Evolutionary conservation across 2,329 filamentous ascomycete species (phyloP), one percentile per base, ranked within the genome.

Genomic region (Neobulgaria alba): DNA sequence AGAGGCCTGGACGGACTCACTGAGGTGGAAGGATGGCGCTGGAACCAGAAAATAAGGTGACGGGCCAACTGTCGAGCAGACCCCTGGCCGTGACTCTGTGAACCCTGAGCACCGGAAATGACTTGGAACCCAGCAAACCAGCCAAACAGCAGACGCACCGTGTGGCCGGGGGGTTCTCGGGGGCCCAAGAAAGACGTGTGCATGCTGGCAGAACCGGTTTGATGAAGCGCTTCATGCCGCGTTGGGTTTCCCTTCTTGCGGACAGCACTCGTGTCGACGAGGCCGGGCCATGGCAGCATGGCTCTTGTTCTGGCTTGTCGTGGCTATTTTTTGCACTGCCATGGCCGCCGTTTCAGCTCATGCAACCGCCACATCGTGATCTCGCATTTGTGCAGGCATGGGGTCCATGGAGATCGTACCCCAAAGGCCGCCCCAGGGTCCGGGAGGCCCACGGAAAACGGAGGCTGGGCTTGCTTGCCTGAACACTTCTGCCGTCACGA

Each of bases 161-260:
- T n/a, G n/a, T n/a, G n/a, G n/a, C n/a, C n/a, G n/a, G n/a, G n/a
- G n/a, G n/a, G n/a, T n/a, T n/a, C n/a, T n/a, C n/a, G n/a, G n/a
- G n/a, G n/a, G n/a, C n/a, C n/a, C n/a, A n/a, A n/a, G n/a, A n/a
- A n/a, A n/a, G n/a, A n/a, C n/a, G n/a, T n/a, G n/a, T n/a, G n/a
- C n/a, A n/a, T n/a, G n/a, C n/a, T n/a, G n/a, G n/a, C n/a, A n/a
- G n/a, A 31, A 33, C 34, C 20, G 18, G 40, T 46, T 46, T 43
- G 44, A 41, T 38, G 40, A 46, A 43, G 40, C 44, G 40, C 44
- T 35, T 46, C n/a, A n/a, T n/a, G n/a, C n/a, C n/a, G n/a, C n/a
- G n/a, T n/a, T n/a, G n/a, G n/a, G n/a, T n/a, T n/a, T n/a, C n/a
- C n/a, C n/a, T n/a, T n/a, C n/a, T n/a, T n/a, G n/a, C n/a, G n/a